Evolutionary conservation across 306 rosid species (phyloP).

Genomic region (Trifolium subterraneum): DNA sequence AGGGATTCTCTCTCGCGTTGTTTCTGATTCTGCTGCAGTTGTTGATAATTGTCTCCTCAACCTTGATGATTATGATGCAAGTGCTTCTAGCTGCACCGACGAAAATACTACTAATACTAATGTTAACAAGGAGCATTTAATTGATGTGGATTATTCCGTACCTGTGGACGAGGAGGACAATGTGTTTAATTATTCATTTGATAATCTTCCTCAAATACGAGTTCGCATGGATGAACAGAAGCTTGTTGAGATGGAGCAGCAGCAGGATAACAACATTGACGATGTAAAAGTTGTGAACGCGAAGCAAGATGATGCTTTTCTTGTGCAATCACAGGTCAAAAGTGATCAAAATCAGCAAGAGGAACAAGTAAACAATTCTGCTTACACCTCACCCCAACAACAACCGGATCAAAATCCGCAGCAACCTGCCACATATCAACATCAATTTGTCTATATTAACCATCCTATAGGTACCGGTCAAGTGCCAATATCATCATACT

Average conservation of each 20-base stretch:
- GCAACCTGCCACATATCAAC: neutral
- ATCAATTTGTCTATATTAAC: constrained; percentile 56
- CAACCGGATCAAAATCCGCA: neutral
- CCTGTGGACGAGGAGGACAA: neutral
- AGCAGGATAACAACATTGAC: neutral
- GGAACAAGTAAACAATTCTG: neutral
- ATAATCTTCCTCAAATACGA: neutral
- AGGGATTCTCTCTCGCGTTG: constrained; percentile 44
- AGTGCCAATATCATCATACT: constrained; percentile 59
- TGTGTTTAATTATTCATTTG: neutral
- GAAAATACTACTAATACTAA: neutral
- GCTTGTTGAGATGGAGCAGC: neutral
- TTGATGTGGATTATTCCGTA: neutral
- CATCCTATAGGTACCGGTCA: constrained; percentile 50
- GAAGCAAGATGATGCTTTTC: neutral
- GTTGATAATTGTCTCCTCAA: constrained; percentile 51
- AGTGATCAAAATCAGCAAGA: constrained; percentile 34
- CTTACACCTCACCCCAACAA: neutral
- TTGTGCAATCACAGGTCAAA: too few relatives aligned
- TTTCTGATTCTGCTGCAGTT: constrained; percentile 64
- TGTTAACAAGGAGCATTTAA: neutral
- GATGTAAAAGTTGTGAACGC: too few relatives aligned
- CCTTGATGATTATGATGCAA: neutral
- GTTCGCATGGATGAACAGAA: neutral
- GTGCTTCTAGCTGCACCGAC: neutral